These are phyloP conservation scores for Eucalyptus viminalis DNA, from an alignment of 345 rosid genomes.

Conservation along the genomic window DNA sequence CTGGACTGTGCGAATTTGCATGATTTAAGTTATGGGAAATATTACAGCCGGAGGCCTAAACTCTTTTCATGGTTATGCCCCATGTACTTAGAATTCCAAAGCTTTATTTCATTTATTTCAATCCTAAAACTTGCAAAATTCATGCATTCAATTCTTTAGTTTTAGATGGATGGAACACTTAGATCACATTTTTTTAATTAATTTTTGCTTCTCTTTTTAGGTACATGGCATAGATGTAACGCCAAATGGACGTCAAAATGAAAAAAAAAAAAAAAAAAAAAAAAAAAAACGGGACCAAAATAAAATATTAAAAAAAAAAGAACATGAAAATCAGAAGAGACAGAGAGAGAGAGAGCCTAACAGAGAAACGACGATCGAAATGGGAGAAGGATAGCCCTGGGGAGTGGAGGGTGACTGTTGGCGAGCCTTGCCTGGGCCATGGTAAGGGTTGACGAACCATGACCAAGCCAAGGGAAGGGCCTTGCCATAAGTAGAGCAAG, in stretches of 20 bases:
- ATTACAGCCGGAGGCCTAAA: neutral
- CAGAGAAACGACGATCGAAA: too few species aligned
- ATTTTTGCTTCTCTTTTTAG: too few species aligned
- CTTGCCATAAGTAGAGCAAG: neutral
- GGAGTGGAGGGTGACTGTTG: neutral
- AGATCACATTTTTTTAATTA: too few species aligned
- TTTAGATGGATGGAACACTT: neutral
- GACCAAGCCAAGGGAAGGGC: neutral
- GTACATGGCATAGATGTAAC: too few species aligned
- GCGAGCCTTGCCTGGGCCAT: neutral
- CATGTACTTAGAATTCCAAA: neutral
- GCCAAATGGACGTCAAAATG: too few species aligned
- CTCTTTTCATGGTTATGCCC: neutral
- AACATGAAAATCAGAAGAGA: too few species aligned
- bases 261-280: accelerated
- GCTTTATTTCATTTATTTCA: neutral
- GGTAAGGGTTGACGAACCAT: neutral
- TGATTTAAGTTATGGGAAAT: neutral
- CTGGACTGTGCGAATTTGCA: too few species aligned
- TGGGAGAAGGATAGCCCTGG: too few species aligned
- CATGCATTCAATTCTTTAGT: neutral
- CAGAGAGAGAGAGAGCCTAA: too few species aligned
- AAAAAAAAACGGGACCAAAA: too few species aligned
- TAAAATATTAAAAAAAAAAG: too few species aligned
- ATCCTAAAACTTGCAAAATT: neutral